Evolutionary conservation across 352 stramenopile genomes (phyloP).

Genomic region (Pythium aquatile): DNA sequence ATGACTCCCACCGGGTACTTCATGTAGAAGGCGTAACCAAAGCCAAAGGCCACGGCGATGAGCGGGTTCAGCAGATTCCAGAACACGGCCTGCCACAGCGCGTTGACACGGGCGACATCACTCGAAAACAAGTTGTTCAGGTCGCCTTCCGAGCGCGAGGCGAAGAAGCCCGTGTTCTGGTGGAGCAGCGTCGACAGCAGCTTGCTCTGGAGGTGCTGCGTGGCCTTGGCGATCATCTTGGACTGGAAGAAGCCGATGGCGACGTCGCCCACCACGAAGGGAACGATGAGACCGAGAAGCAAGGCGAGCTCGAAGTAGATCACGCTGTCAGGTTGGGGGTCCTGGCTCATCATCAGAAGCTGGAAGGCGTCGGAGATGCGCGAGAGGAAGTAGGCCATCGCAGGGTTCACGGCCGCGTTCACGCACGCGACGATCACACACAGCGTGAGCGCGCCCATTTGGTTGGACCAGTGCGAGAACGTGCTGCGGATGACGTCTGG

Average conservation of each 20-base stretch:
- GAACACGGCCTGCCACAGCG: conserved; percentile 81
- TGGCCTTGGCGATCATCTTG: conserved; percentile 87
- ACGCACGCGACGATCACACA: conserved; percentile 77
- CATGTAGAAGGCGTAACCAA: conserved; percentile 76
- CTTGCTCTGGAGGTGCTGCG: conserved; percentile 61
- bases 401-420: conserved; percentile 72
- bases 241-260: conserved; percentile 82
- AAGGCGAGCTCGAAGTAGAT: too few relatives aligned
- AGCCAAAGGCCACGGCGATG: conserved; percentile 68
- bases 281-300: conserved; percentile 47
- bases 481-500: too few relatives aligned
- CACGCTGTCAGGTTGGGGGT: conserved; percentile 31
- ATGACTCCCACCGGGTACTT: conserved; percentile 70
- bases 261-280: conserved; percentile 80
- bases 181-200: conserved; percentile 73
- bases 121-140: conserved; percentile 85
- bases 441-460: conserved; percentile 61
- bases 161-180: conserved; percentile 74
- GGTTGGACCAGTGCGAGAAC: conserved; percentile 45
- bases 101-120: conserved; percentile 77
- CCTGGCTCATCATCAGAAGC: conserved; percentile 29
- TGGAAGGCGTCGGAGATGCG: conserved; percentile 67
- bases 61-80: conserved; percentile 82
- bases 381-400: conserved; percentile 58
- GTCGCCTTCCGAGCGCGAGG: conserved; percentile 74